Base-by-base conservation (phyloP, 1,284 basidiomycete species). In the Golubevia pallescens region DNA sequence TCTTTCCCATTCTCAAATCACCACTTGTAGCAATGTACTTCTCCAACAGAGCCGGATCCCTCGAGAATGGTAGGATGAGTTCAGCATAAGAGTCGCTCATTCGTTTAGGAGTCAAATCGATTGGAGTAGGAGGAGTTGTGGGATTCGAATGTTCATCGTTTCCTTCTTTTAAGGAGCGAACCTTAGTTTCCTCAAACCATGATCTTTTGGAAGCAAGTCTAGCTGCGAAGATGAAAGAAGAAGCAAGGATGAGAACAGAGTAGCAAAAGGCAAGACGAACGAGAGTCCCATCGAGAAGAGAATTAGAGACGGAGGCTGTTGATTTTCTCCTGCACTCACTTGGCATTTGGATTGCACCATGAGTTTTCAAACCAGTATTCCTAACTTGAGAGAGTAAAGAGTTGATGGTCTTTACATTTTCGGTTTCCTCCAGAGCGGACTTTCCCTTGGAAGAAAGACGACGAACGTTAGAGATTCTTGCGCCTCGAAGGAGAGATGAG, bases 11-110 rank as follows among this genome's bases (percentile, higher is more conserved):
- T 0, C 86, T 72, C 19, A 86, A 79, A 32, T 77, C 68, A 14
- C 75, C 75, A 8, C 76, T 69, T 0, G 81, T 81, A 2, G 85
- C 86, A 53, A 86, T 84, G 66, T 86, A 86, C 58, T 72, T 68
- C 60, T 86, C 86, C 1, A 81, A 71, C 34, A 86, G 59, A 2
- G 70, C 68, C 1, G 74, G 71, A 57, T 85, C 75, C 24, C 69
- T 65, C 14, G 74, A 75, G 69, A 86, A 86, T 3, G 68, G 75
- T 8, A 86, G 74, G 34, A 81, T 78, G 58, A 86, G 71, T 63
- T 77, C 73, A 55, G 84, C 75, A 64, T 80, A 86, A 54, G 80
- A 84, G 48, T 85, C 84, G 32, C 71, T 67, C 81, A 84, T 84
- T 13, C 72, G 69, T 53, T 75, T 59, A 28, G 28, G 28, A 28